These are phyloP conservation scores for Pholiota conissans DNA, from an alignment of 768 basidiomycete genomes.

Conservation along the genomic window DNA sequence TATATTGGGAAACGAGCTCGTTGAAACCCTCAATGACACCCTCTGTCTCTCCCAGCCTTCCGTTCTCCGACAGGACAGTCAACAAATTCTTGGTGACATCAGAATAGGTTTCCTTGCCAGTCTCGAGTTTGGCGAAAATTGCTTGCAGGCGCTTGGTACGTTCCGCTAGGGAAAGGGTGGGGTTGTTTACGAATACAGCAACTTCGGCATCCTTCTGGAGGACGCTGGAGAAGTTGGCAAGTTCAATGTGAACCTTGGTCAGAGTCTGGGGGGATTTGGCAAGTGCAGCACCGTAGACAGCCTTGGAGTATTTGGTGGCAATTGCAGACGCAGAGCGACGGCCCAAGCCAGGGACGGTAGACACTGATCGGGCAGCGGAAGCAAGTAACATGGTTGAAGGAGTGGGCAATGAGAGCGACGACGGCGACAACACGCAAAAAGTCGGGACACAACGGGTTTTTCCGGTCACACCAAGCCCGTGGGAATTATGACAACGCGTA, in stretches of 20 bases:
- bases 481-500: too few species aligned
- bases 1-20: conserved; percentile 83
- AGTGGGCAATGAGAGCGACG: conserved; percentile 24
- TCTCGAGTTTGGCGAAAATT: conserved; percentile 70
- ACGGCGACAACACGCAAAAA: conserved; percentile 27
- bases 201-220: conserved; percentile 69
- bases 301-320: conserved; percentile 83
- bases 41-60: conserved; percentile 79
- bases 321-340: conserved; percentile 77
- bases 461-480: conserved; percentile 25
- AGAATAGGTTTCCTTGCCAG: conserved; percentile 69
- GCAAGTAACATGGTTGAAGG: conserved; percentile 51
- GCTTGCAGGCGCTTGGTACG: conserved; percentile 65
- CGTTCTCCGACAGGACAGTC: conserved; percentile 88
- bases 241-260: conserved; percentile 84
- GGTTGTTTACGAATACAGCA: conserved; percentile 79
- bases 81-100: conserved; percentile 94
- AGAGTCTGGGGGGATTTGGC: conserved; percentile 82
- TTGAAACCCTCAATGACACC: conserved; percentile 92
- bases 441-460: conserved; percentile 33
- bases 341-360: conserved; percentile 49
- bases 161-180: conserved; percentile 83
- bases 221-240: conserved; percentile 66
- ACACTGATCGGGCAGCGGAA: conserved; percentile 52
- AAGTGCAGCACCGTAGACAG: conserved; percentile 79